phyloP scores from a whole-genome alignment of 2,329 filamentous ascomycete genomes.

The Akanthomyces dipterigenus region DNA sequence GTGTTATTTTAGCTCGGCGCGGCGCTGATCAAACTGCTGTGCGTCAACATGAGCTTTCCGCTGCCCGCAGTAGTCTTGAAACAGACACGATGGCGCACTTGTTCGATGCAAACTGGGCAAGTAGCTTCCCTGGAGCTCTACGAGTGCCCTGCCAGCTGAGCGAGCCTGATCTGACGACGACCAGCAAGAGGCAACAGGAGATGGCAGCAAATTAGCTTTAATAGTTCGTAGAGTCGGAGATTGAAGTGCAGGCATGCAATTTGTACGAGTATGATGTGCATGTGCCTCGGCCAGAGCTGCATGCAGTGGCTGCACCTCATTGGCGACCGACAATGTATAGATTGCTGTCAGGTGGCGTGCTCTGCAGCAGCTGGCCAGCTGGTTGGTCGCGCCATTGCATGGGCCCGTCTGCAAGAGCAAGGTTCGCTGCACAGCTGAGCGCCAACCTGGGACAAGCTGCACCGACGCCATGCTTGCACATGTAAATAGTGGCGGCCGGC shows the following conservation, averaged over 20 bases:
- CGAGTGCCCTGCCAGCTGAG: neutral
- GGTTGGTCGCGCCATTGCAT: slow-evolving; percentile 3
- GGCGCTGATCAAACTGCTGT: neutral
- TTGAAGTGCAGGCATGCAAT: neutral
- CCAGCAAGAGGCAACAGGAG: neutral
- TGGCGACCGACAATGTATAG: neutral
- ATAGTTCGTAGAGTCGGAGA: neutral
- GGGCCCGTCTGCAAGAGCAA: slow-evolving; percentile 2
- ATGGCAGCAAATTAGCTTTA: neutral
- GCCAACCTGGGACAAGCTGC: neutral
- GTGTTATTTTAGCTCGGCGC: neutral
- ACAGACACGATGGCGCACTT: neutral
- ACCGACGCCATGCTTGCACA: neutral
- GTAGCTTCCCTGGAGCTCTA: neutral
- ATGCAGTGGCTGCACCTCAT: neutral
- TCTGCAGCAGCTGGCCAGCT: neutral
- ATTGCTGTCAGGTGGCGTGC: neutral
- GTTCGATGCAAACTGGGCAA: neutral
- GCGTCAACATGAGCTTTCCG: neutral
- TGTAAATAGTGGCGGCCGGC: neutral
- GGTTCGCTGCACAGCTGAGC: slow-evolving; percentile 7
- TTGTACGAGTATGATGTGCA: neutral
- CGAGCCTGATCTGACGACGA: neutral
- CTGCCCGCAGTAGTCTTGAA: neutral
- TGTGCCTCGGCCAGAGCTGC: neutral